Percentiles rank a stretch among this genome's conserved stretches.
Evolutionary conservation across 2,329 filamentous ascomycete species (phyloP).

Genomic region (Westerdykella ornata): DNA sequence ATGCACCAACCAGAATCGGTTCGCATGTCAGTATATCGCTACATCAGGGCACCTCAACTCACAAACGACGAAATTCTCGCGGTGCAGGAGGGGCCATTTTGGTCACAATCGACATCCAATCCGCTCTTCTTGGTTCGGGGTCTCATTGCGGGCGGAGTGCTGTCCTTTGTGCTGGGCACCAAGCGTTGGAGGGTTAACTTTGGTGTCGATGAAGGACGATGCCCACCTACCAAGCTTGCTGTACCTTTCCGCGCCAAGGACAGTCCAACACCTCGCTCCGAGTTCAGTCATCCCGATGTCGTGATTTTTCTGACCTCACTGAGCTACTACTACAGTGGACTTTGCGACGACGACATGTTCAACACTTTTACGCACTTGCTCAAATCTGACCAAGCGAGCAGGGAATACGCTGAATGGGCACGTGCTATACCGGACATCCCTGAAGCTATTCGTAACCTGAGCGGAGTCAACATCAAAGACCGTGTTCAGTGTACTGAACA

Average conservation of each 20-base stretch:
- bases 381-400: constrained; percentile 46
- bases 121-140: constrained; percentile 49
- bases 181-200: constrained; percentile 63
- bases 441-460: constrained; percentile 36
- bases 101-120: constrained; percentile 27
- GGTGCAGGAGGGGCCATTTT: constrained; percentile 28
- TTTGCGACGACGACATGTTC: constrained; percentile 47
- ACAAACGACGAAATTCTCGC: constrained; percentile 22
- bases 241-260: constrained; percentile 65
- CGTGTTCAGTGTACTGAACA: constrained; percentile 39
- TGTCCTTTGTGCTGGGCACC: constrained; percentile 48
- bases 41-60: constrained; percentile 41
- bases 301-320: constrained; percentile 59
- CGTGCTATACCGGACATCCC: constrained; percentile 19
- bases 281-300: constrained; percentile 64
- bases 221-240: constrained; percentile 48
- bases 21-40: constrained; percentile 35
- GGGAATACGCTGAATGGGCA: constrained; percentile 50
- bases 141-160: constrained; percentile 50
- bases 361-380: constrained; percentile 44
- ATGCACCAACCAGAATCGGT: constrained; percentile 27
- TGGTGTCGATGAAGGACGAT: constrained; percentile 43
- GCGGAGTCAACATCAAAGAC: constrained; percentile 43
- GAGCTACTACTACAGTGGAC: constrained; percentile 59
- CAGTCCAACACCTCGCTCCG: constrained; percentile 53